A percentile compares a stretch with the other conserved stretches of the same genome.
phyloP scores from a whole-genome alignment of 441 rosid species.

The Pelargonium citronellum region DNA sequence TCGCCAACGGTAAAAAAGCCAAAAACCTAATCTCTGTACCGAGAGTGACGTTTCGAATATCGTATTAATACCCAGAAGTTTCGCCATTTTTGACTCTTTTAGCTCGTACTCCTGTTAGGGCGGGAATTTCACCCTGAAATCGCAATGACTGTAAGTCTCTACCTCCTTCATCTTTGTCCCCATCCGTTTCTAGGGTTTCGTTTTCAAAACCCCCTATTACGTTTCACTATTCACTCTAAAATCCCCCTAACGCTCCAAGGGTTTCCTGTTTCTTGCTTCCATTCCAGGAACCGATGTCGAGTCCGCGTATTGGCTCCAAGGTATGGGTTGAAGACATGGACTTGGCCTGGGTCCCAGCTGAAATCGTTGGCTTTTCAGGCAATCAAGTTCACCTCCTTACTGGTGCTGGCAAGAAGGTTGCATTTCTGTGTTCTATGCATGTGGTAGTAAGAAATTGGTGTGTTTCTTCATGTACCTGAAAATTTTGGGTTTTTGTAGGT shows the following conservation, averaged over 20 bases:
- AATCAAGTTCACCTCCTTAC: conserved; percentile 52
- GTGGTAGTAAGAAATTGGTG: neutral
- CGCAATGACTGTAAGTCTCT: neutral
- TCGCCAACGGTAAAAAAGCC: neutral
- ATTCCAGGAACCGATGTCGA: conserved; percentile 40
- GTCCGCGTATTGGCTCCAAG: conserved; percentile 61
- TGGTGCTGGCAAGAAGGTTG: conserved; percentile 55
- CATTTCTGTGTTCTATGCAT: neutral
- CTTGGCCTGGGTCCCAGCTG: conserved; percentile 78
- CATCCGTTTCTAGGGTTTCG: conserved; percentile 4
- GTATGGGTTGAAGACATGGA: conserved; percentile 81
- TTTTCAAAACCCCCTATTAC: neutral
- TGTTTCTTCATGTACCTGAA: neutral
- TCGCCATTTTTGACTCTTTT: neutral
- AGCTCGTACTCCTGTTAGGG: neutral
- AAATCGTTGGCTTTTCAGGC: conserved; percentile 45
- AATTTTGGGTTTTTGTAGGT: neutral
- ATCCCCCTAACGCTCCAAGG: neutral
- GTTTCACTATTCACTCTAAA: too few species aligned
- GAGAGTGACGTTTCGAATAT: neutral
- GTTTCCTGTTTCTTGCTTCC: neutral
- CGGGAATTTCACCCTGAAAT: neutral
- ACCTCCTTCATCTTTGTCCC: neutral
- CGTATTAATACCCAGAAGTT: neutral
- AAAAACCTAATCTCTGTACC: neutral